These are phyloP conservation scores for Hemileccinum impolitum DNA, from an alignment of 768 basidiomycete genomes.

Conservation along the genomic window DNA sequence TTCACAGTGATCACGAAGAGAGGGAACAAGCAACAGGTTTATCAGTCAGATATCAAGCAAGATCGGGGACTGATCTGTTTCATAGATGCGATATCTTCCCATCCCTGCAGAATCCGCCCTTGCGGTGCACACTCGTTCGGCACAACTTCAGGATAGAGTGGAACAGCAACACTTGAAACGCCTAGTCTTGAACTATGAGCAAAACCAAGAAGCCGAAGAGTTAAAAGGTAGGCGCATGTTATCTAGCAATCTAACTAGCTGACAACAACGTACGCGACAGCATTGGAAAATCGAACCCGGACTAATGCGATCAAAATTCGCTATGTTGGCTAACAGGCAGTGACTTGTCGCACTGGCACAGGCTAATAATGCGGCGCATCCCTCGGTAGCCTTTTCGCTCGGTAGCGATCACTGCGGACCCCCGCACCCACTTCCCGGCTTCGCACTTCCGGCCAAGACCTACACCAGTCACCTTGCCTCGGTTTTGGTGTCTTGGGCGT, in stretches of 20 bases:
- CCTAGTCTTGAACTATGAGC: slow-evolving; percentile 89
- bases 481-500: slow-evolving; percentile 15
- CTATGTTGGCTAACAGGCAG: slow-evolving; percentile 54
- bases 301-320: slow-evolving; percentile 73
- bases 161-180: slow-evolving; percentile 97
- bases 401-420: slow-evolving; percentile 18
- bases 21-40: slow-evolving; percentile 88
- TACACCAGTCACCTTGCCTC: slow-evolving; percentile 9
- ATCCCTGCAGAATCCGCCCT: slow-evolving; percentile 86
- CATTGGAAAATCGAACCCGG: slow-evolving; percentile 67
- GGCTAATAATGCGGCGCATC: slow-evolving; percentile 19
- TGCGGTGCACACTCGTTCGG: slow-evolving; percentile 85
- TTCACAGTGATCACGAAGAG: slow-evolving; percentile 92
- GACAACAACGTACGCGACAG: slow-evolving; percentile 31
- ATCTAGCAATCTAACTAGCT: neutral
- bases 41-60: neutral
- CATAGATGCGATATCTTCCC: slow-evolving; percentile 79
- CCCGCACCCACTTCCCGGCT: slow-evolving; percentile 17
- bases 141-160: slow-evolving; percentile 90
- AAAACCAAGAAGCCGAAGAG: slow-evolving; percentile 84
- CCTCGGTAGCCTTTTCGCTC: slow-evolving; percentile 21
- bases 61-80: slow-evolving; percentile 10
- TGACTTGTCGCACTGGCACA: slow-evolving; percentile 10
- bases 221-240: slow-evolving; percentile 52
- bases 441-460: slow-evolving; percentile 21